Percentiles rank a stretch among this genome's conserved stretches.
These are phyloP conservation scores for Mycosphaerella sp. DNA, from an alignment of 2,329 filamentous ascomycete genomes.

Conservation along the genomic window DNA sequence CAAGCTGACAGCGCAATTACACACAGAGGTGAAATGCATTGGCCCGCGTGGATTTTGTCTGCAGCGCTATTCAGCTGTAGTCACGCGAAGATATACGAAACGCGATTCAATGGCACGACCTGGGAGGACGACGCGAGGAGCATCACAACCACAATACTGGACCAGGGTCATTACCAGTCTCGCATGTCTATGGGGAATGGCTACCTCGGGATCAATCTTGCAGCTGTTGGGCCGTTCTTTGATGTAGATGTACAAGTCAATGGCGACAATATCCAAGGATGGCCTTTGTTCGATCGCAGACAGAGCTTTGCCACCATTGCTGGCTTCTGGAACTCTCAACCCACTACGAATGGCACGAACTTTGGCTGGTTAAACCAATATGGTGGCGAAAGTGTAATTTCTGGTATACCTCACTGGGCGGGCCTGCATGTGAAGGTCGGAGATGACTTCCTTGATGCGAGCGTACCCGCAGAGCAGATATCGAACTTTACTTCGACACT, in stretches of 20 bases:
- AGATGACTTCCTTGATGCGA: conserved; percentile 53
- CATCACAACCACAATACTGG: conserved; percentile 48
- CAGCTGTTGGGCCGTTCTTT: conserved; percentile 59
- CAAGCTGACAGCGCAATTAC: background rate
- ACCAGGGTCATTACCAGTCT: conserved; percentile 55
- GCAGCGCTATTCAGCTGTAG: background rate
- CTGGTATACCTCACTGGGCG: conserved; percentile 64
- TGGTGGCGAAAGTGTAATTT: conserved; percentile 64
- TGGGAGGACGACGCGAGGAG: conserved; percentile 57
- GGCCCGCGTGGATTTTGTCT: background rate
- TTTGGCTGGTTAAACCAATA: conserved; percentile 64
- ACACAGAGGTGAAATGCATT: background rate
- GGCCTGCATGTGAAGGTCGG: conserved; percentile 54
- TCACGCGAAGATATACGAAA: conserved; percentile 38
- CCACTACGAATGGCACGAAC: conserved; percentile 54
- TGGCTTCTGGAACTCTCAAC: conserved; percentile 60
- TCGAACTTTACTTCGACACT: conserved; percentile 56
- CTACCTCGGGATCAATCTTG: conserved; percentile 59
- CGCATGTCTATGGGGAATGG: conserved; percentile 58
- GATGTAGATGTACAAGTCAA: conserved; percentile 52
- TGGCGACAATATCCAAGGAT: conserved; percentile 52
- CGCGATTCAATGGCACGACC: conserved; percentile 48
- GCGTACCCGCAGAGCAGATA: conserved; percentile 53
- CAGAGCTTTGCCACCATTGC: conserved; percentile 63
- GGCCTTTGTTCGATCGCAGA: conserved; percentile 59